Conservation (phyloP, 1,284 basidiomycete species). For the Rugosomyces carneus region DNA sequence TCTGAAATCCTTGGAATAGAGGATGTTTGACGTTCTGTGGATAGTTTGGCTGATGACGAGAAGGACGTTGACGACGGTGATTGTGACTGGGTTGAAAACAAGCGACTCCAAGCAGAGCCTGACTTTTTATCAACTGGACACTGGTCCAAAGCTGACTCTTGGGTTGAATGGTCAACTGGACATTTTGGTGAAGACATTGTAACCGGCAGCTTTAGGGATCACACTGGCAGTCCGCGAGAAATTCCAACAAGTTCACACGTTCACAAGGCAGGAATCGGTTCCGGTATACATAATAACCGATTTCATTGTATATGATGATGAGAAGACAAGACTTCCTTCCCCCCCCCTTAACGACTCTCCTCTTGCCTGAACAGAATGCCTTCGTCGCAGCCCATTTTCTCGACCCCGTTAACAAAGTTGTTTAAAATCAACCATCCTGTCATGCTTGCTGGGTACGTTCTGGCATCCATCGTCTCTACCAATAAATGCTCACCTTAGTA, state of each 20-base stretch:
- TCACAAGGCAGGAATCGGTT: no score
- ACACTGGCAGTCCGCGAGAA: no score
- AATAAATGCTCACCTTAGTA: not conserved
- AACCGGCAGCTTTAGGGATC: no score
- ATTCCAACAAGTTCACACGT: no score
- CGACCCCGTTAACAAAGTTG: conserved; percentile 58
- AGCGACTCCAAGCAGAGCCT: conserved; percentile 45
- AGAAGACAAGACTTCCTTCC: conserved; percentile 13
- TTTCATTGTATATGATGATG: not conserved
- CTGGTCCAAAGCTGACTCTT: conserved; percentile 13
- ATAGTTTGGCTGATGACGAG: conserved; percentile 34
- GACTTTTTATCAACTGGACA: conserved; percentile 57
- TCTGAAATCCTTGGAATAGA: conserved; percentile 77
- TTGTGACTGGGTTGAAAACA: conserved; percentile 29
- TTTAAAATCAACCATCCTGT: conserved; percentile 82
- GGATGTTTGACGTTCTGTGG: conserved; percentile 73
- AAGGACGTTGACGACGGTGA: conserved; percentile 20
- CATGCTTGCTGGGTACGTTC: conserved; percentile 46
- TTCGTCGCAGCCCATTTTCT: conserved; percentile 50
- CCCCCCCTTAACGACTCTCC: not conserved
- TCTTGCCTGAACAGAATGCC: conserved; percentile 35
- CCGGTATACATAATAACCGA: not conserved
- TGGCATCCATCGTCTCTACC: not conserved
- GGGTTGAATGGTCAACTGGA: conserved; percentile 48
- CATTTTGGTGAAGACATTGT: conserved; percentile 36